These are phyloP conservation scores for Chlorella vulgaris DNA, from an alignment of 139 green algal species.

Conservation along the genomic window DNA sequence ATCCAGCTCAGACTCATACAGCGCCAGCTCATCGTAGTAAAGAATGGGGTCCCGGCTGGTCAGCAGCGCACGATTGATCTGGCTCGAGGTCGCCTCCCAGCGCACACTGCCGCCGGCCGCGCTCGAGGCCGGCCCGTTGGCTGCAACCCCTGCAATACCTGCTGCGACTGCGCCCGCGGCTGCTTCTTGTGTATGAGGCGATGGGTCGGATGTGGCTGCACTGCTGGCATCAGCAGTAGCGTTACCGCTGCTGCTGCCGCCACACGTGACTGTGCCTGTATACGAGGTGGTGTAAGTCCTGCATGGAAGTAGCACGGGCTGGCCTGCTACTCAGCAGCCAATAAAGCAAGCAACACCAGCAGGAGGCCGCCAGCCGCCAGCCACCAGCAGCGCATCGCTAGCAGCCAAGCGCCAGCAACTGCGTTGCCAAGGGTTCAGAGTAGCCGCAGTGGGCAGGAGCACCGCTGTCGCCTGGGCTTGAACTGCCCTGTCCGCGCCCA, in stretches of 20 bases:
- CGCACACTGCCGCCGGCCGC: too few species aligned
- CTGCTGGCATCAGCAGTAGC: too few species aligned
- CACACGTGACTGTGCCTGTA: conserved; percentile 45
- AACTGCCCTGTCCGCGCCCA: too few species aligned
- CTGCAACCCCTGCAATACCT: conserved; percentile 5
- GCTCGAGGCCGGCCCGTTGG: too few species aligned
- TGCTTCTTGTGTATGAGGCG: neutral
- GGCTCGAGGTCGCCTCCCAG: conserved; percentile 35
- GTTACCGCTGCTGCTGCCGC: neutral
- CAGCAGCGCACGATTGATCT: conserved; percentile 77
- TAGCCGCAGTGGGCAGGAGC: too few species aligned
- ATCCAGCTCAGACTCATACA: conserved; percentile 94
- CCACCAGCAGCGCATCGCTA: too few species aligned
- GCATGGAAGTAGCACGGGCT: neutral
- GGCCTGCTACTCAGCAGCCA: neutral
- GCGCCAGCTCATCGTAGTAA: conserved; percentile 83
- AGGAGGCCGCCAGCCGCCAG: too few species aligned
- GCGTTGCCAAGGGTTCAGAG: too few species aligned
- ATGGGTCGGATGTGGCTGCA: too few species aligned
- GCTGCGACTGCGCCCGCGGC: neutral
- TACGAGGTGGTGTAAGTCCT: conserved; percentile 90
- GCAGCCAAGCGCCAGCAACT: too few species aligned
- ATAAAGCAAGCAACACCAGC: too few species aligned
- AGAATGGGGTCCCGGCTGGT: conserved; percentile 87
- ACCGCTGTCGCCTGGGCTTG: too few species aligned